These are phyloP conservation scores for Marasmius sp. DNA, from an alignment of 1,284 basidiomycete genomes.

Conservation along the genomic window DNA sequence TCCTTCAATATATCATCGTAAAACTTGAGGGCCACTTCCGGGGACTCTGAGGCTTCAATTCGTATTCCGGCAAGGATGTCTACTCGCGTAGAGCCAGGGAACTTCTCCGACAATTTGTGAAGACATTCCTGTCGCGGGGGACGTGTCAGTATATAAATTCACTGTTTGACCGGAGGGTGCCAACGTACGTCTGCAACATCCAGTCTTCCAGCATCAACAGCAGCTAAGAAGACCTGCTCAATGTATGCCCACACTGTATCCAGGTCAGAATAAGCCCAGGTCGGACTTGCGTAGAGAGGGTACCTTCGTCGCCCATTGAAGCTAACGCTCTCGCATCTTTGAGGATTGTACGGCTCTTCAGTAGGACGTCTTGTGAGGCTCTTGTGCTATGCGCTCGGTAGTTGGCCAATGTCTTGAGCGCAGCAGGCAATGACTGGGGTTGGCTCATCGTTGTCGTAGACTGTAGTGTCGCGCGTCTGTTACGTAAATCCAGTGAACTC, in stretches of 20 bases:
- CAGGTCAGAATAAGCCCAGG: neutral
- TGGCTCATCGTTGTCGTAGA: neutral
- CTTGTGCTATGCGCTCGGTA: conserved; percentile 69
- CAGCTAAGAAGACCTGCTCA: conserved; percentile 87
- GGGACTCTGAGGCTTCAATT: conserved; percentile 72
- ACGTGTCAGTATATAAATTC: neutral
- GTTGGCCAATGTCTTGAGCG: conserved; percentile 66
- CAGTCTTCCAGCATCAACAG: conserved; percentile 79
- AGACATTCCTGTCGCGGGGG: conserved; percentile 48
- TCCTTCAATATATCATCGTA: conserved; percentile 69
- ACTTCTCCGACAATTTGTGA: conserved; percentile 64
- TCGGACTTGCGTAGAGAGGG: neutral
- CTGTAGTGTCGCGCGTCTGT: neutral
- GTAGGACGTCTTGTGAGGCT: conserved; percentile 71
- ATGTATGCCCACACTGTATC: conserved; percentile 78
- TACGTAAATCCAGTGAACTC: neutral
- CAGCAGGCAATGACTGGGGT: conserved; percentile 45
- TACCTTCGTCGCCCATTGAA: conserved; percentile 65
- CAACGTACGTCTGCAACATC: conserved; percentile 81
- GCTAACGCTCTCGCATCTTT: conserved; percentile 40
- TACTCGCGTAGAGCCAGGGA: conserved; percentile 83
- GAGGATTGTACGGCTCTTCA: conserved; percentile 61
- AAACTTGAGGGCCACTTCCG: conserved; percentile 64
- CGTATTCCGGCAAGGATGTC: conserved; percentile 83
- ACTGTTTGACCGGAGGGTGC: neutral